A percentile compares a stretch with the other conserved stretches of the same genome.
phyloP scores from a whole-genome alignment of 1,284 basidiomycete species.

The Leccinum pseudoinsigne region DNA sequence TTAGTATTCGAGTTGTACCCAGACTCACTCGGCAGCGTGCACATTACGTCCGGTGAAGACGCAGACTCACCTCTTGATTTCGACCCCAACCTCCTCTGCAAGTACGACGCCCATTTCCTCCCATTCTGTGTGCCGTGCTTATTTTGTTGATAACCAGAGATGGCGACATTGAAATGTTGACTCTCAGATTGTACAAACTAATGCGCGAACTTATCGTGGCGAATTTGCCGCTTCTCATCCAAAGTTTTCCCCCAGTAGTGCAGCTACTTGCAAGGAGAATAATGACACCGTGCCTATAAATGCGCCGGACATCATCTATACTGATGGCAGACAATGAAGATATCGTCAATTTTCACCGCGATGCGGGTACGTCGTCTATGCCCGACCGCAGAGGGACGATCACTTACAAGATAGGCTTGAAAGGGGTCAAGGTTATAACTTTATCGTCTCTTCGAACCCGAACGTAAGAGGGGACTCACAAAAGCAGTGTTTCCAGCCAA shows the following conservation, averaged over 20 bases:
- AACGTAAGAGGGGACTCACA: constrained; percentile 53
- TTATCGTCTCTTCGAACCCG: not conserved
- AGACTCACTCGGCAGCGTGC: constrained; percentile 28
- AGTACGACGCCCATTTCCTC: constrained; percentile 1
- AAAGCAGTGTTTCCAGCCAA: constrained; percentile 92
- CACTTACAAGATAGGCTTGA: constrained; percentile 72
- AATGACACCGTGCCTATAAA: constrained; percentile 41
- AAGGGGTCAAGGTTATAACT: not conserved
- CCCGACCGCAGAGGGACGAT: not conserved
- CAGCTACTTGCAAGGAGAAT: constrained; percentile 38
- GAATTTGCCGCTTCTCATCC: constrained; percentile 50
- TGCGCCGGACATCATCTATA: constrained; percentile 53
- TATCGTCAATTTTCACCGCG: constrained; percentile 44
- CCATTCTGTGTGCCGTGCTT: not conserved
- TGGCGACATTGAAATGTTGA: constrained; percentile 14
- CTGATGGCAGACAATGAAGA: constrained; percentile 53
- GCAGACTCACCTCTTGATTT: constrained; percentile 25
- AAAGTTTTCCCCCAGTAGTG: constrained; percentile 44
- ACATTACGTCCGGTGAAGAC: constrained; percentile 30
- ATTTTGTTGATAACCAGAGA: constrained; percentile 8
- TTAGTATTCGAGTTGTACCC: constrained; percentile 27
- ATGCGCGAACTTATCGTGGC: constrained; percentile 41
- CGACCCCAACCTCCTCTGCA: constrained; percentile 12
- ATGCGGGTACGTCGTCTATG: constrained; percentile 24
- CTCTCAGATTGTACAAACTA: constrained; percentile 18